Percentiles rank a stretch among this genome's conserved stretches.
Evolutionary conservation across 1,284 basidiomycete species (phyloP).

Genomic region (Malassezia nana): DNA sequence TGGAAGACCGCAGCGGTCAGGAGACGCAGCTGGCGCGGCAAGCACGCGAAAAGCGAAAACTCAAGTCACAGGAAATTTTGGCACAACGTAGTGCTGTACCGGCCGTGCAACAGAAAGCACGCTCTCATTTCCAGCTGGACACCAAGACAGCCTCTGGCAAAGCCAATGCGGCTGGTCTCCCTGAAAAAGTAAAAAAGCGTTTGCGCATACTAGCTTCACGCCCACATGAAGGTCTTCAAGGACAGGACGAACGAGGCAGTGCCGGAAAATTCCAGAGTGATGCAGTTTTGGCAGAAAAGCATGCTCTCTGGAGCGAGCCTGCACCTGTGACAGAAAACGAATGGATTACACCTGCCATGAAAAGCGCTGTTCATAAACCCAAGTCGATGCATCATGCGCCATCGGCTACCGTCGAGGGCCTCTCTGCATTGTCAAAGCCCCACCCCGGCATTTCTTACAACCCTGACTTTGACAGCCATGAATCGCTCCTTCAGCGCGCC

Average conservation of each 20-base stretch:
- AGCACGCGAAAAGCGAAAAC: conserved; percentile 50
- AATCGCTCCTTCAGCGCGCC: conserved; percentile 63
- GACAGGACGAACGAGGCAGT: conserved; percentile 4
- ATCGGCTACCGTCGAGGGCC: not conserved
- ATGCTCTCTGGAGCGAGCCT: conserved; percentile 9
- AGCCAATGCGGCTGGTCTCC: conserved; percentile 20
- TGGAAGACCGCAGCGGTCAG: conserved; percentile 51
- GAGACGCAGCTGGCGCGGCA: conserved; percentile 24
- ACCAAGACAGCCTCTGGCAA: conserved; percentile 13
- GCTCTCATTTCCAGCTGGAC: conserved; percentile 48
- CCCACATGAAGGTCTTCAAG: conserved; percentile 13
- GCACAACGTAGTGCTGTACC: conserved; percentile 73
- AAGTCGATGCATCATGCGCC: conserved; percentile 7
- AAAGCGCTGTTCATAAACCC: not conserved
- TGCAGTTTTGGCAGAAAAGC: conserved; percentile 10
- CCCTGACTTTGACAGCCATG: conserved; percentile 67
- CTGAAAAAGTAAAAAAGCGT: conserved; percentile 24
- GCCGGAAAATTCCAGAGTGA: conserved; percentile 18
- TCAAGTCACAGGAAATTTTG: conserved; percentile 73
- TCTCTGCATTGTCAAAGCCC: conserved; percentile 62
- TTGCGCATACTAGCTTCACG: conserved; percentile 19
- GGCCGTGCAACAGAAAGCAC: conserved; percentile 49
- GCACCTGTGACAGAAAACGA: not conserved
- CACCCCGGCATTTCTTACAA: conserved; percentile 90
- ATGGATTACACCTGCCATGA: conserved; percentile 3